Conservation (phyloP, 225 moss, liverwort and hornwort species). For the Polytrichum commune region DNA sequence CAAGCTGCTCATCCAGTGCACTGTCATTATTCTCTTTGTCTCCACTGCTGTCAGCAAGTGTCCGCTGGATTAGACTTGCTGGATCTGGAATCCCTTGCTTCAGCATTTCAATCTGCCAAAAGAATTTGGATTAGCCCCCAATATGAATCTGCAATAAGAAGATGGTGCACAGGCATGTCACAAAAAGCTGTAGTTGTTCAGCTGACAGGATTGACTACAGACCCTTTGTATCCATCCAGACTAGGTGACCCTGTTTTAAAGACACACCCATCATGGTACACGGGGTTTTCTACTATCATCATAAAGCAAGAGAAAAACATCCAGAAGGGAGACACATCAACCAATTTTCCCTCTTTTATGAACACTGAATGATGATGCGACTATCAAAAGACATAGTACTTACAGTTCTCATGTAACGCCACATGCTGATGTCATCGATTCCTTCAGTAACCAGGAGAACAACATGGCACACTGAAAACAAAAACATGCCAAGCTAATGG, state of each 20-base stretch:
- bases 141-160: background rate
- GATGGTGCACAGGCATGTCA: background rate
- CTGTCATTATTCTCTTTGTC: slow-evolving; percentile 61
- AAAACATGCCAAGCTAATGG: slow-evolving; percentile 85
- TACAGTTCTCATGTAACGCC: slow-evolving; percentile 93
- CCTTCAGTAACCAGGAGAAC: slow-evolving; percentile 90
- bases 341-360: background rate
- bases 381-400: slow-evolving; percentile 11
- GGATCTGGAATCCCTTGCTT: slow-evolving; percentile 98
- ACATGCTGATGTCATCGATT: slow-evolving; percentile 70
- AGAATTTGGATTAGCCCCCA: slow-evolving; percentile 1
- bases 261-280: too few relatives aligned
- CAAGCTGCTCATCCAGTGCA: slow-evolving; percentile 48
- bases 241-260: too few relatives aligned
- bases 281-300: too few relatives aligned
- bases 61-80: slow-evolving; percentile 33
- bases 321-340: background rate
- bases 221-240: too few relatives aligned
- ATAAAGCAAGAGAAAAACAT: background rate
- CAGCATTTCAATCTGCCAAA: slow-evolving; percentile 89
- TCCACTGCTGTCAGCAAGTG: slow-evolving; percentile 32
- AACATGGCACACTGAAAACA: slow-evolving; percentile 92
- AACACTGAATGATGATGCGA: background rate
- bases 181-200: background rate
- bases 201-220: too few relatives aligned